Percentiles rank a stretch among this genome's conserved stretches.
These are phyloP conservation scores for Bonia amplexicaulis DNA, from an alignment of 176 grass and related monocot species.

Conservation along the genomic window DNA sequence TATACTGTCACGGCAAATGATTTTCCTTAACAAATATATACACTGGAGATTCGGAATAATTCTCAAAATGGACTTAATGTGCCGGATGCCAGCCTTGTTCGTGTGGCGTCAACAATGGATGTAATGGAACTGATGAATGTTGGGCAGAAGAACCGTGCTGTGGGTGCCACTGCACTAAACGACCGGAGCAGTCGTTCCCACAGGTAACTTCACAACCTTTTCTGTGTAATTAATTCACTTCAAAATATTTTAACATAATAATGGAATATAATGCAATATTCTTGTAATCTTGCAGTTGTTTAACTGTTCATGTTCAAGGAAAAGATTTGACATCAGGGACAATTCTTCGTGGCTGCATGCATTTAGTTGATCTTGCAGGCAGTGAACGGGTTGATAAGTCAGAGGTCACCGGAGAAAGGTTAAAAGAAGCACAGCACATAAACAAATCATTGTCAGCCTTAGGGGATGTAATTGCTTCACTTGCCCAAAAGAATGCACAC, in stretches of 20 bases:
- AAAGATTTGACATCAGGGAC: slow-evolving; percentile 80
- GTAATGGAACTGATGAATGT: slow-evolving; percentile 94
- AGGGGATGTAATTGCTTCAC: slow-evolving; percentile 94
- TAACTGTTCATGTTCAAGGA: slow-evolving; percentile 98
- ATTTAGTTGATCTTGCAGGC: slow-evolving; percentile 97
- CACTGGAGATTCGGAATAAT: slow-evolving; percentile 92
- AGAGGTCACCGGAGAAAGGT: slow-evolving; percentile 87
- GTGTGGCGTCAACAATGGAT: slow-evolving; percentile 67
- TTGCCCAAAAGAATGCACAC: slow-evolving; percentile 85
- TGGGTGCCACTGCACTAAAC: slow-evolving; percentile 90
- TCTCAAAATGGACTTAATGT: slow-evolving; percentile 97
- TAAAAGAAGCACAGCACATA: slow-evolving; percentile 99
- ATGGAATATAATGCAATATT: slow-evolving; percentile 33
- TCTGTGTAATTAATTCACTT: neutral
- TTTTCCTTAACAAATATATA: slow-evolving; percentile 74
- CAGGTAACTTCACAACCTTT: slow-evolving; percentile 48
- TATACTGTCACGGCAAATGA: neutral
- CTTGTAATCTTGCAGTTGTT: slow-evolving; percentile 60
- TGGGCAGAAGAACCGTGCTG: slow-evolving; percentile 85
- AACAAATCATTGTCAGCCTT: slow-evolving; percentile 96
- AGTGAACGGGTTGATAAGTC: slow-evolving; percentile 97
- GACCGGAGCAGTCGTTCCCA: slow-evolving; percentile 98
- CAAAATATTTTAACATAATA: slow-evolving; percentile 2
- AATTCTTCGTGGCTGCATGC: slow-evolving; percentile 90
- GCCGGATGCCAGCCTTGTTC: slow-evolving; percentile 82